phyloP scores from a whole-genome alignment of 129 eudicot genomes.

The Tanacetum coccineum region DNA sequence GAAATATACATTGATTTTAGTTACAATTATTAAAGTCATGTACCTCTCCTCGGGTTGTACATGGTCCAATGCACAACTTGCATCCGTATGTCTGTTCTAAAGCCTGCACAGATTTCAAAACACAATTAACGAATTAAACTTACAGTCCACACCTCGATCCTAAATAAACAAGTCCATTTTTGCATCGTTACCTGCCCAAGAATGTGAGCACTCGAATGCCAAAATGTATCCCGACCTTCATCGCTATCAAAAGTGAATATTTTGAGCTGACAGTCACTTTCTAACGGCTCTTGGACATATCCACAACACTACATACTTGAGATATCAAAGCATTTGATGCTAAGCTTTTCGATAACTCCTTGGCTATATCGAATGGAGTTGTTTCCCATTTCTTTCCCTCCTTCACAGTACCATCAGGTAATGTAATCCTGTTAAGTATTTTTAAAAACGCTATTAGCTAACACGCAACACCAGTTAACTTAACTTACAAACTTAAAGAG shows the following conservation, averaged over 20 bases:
- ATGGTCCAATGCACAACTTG: constrained; percentile 89
- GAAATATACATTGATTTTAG: too few species aligned
- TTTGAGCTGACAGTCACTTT: constrained; percentile 66
- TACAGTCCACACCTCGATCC: background rate
- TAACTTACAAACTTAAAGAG: too few species aligned
- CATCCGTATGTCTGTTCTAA: constrained; percentile 89
- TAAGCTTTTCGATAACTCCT: constrained; percentile 66
- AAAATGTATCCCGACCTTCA: constrained; percentile 79
- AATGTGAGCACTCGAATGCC: constrained; percentile 99
- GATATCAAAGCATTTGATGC: constrained; percentile 72
- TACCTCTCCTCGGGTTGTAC: constrained; percentile 99
- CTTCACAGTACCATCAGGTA: constrained; percentile 74
- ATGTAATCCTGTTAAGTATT: constrained; percentile 44
- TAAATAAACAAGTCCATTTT: background rate
- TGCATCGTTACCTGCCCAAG: constrained; percentile 67
- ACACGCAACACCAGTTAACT: background rate
- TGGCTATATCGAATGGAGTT: constrained; percentile 72
- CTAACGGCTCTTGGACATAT: constrained; percentile 84
- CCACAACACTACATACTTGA: constrained; percentile 86
- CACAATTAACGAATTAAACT: constrained; percentile 11
- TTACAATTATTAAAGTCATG: background rate
- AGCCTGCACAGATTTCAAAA: constrained; percentile 42
- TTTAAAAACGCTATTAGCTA: background rate
- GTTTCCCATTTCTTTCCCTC: constrained; percentile 87
- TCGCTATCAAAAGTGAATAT: constrained; percentile 64